Conservation (phyloP, 139 green algal genomes). For the Desmodesmus armatus region DNA sequence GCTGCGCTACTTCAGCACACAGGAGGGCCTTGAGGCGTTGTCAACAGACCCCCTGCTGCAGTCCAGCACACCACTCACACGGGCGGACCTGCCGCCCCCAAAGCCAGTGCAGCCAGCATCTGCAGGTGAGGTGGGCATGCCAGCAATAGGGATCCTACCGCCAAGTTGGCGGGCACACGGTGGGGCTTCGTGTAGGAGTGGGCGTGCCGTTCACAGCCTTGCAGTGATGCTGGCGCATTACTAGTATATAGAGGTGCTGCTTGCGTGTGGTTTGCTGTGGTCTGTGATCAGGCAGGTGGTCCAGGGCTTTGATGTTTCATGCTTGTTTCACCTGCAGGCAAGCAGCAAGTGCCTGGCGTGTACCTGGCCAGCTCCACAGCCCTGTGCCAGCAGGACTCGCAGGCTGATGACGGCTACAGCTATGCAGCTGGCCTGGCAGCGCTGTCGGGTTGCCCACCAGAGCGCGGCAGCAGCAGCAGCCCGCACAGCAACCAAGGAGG, state of each 20-base stretch:
- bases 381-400: too few relatives aligned
- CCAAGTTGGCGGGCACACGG: too few relatives aligned
- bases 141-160: too few relatives aligned
- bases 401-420: neutral
- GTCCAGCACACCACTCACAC: conserved; percentile 22
- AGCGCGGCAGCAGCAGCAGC: neutral
- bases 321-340: conserved; percentile 19
- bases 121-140: neutral
- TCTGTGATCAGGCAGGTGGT: too few relatives aligned
- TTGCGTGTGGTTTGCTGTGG: too few relatives aligned
- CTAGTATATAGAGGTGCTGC: neutral
- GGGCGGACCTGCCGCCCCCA: conserved; percentile 48
- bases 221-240: neutral
- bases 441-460: too few relatives aligned
- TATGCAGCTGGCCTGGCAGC: conserved; percentile 14
- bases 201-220: too few relatives aligned
- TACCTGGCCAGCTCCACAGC: conserved; percentile 30
- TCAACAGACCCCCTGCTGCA: conserved; percentile 52
- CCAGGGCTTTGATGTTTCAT: too few relatives aligned
- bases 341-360: conserved; percentile 35
- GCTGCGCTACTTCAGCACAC: conserved; percentile 60
- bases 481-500: neutral
- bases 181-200: too few relatives aligned
- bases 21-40: conserved; percentile 64
- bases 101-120: conserved; percentile 29